Evolutionary conservation across 441 rosid genomes (phyloP).

Genomic region (Mallotus japonicus): DNA sequence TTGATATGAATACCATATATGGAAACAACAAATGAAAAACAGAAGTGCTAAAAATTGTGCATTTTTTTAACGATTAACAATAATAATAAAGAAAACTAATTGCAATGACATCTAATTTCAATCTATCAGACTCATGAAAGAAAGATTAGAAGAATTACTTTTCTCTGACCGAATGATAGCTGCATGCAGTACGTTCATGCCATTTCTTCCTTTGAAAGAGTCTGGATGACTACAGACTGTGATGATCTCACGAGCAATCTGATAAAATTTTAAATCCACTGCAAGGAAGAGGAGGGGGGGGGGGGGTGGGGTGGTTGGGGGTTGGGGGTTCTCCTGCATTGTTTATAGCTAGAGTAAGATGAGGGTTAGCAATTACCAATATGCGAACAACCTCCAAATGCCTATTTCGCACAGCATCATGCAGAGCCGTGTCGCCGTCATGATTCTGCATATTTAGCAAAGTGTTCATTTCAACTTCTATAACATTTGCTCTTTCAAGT

Average conservation of each 20-base stretch:
- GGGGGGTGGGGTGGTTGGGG: too few species aligned
- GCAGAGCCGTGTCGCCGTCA: constrained; percentile 20
- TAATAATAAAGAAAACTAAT: too few species aligned
- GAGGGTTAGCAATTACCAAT: constrained; percentile 17
- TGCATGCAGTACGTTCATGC: constrained; percentile 25
- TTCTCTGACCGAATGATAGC: constrained; percentile 19
- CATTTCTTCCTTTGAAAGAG: constrained; percentile 19
- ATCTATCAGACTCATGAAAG: too few species aligned
- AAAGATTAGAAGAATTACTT: neutral
- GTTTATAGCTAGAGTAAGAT: constrained; percentile 8
- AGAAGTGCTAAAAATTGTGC: too few species aligned
- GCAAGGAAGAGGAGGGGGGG: constrained; percentile 21
- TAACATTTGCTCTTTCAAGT: constrained; percentile 14
- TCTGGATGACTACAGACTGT: neutral
- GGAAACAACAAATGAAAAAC: too few species aligned
- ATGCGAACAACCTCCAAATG: constrained; percentile 16
- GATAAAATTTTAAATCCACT: constrained; percentile 20
- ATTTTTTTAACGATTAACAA: too few species aligned
- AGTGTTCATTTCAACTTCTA: constrained; percentile 16
- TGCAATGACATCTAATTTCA: too few species aligned
- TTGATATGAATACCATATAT: too few species aligned
- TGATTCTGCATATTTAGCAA: constrained; percentile 20
- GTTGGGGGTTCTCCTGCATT: constrained; percentile 23
- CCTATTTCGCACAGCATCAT: constrained; percentile 18
- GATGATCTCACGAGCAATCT: neutral